Evolutionary conservation across 371 early-diverging fungal genomes (phyloP).

Genomic region (Aphelidium insulamus): DNA sequence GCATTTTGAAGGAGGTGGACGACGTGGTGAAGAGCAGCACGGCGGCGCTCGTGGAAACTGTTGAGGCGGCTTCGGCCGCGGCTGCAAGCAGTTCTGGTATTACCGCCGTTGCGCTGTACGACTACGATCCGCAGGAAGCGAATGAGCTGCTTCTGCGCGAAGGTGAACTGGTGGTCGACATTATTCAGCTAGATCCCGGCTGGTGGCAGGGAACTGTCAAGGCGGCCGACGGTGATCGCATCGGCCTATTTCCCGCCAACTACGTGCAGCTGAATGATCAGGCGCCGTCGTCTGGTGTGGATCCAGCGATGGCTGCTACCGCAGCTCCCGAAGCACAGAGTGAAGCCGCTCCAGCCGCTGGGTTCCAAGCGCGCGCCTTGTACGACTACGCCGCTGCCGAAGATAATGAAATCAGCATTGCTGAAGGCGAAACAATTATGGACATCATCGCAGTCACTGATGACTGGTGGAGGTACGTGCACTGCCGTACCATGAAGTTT

Average conservation of each 20-base stretch:
- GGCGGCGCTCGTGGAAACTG: conserved; percentile 3
- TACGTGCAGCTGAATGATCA: conserved; percentile 41
- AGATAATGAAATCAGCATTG: conserved; percentile 65
- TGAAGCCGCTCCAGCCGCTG: too few relatives aligned
- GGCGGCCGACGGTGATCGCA: conserved; percentile 49
- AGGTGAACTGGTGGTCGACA: conserved; percentile 46
- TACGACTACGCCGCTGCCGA: conserved; percentile 75
- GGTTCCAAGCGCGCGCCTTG: conserved; percentile 37
- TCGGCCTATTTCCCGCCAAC: conserved; percentile 71
- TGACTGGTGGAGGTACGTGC: conserved; percentile 92
- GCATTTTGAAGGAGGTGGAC: conserved; percentile 4
- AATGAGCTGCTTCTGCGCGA: conserved; percentile 70
- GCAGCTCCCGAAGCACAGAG: conserved; percentile 14
- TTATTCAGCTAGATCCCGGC: conserved; percentile 53
- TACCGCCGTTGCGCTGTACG: conserved; percentile 42
- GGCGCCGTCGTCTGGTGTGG: neutral
- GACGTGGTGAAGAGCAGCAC: conserved; percentile 9
- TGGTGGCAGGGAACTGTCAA: conserved; percentile 72
- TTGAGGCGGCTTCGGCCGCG: conserved; percentile 9
- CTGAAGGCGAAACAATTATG: conserved; percentile 43
- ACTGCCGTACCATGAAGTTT: too few relatives aligned
- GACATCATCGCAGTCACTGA: conserved; percentile 59
- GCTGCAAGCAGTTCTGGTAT: conserved; percentile 11
- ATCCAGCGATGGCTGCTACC: conserved; percentile 5
- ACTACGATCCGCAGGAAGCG: conserved; percentile 46